phyloP scores from a whole-genome alignment of 352 stramenopile genomes.

The Pythium diclinum region DNA sequence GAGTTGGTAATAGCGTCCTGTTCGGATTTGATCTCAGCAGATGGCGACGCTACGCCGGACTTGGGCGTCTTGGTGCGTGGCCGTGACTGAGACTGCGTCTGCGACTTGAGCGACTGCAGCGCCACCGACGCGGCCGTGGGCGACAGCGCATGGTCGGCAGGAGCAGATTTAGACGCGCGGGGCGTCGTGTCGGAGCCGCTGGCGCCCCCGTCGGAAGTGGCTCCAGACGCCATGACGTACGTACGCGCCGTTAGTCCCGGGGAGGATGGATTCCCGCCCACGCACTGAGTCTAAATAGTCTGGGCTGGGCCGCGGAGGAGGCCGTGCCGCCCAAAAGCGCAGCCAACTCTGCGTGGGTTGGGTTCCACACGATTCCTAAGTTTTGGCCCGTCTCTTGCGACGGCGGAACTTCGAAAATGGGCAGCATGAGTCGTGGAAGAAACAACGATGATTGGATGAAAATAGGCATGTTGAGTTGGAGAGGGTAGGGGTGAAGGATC shows the following conservation, averaged over 20 bases:
- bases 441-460: background rate
- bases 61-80: background rate
- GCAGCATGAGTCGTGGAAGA: background rate
- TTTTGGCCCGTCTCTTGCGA: background rate
- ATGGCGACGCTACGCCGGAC: background rate
- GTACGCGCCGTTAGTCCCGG: background rate
- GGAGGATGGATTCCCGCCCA: background rate
- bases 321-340: background rate
- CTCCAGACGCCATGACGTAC: background rate
- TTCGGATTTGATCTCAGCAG: background rate
- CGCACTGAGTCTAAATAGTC: background rate
- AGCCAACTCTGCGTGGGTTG: background rate
- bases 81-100: constrained; percentile 6
- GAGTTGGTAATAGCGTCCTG: background rate
- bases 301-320: background rate
- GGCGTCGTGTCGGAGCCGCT: background rate
- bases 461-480: background rate
- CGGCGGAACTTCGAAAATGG: background rate
- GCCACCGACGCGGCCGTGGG: constrained; percentile 16
- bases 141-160: background rate
- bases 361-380: constrained; percentile 1
- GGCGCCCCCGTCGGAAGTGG: background rate
- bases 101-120: constrained; percentile 27
- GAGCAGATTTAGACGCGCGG: background rate
- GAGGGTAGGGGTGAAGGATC: background rate